These are phyloP conservation scores for Tolypocladium capitatum DNA, from an alignment of 2,329 filamentous ascomycete genomes.

Conservation along the genomic window DNA sequence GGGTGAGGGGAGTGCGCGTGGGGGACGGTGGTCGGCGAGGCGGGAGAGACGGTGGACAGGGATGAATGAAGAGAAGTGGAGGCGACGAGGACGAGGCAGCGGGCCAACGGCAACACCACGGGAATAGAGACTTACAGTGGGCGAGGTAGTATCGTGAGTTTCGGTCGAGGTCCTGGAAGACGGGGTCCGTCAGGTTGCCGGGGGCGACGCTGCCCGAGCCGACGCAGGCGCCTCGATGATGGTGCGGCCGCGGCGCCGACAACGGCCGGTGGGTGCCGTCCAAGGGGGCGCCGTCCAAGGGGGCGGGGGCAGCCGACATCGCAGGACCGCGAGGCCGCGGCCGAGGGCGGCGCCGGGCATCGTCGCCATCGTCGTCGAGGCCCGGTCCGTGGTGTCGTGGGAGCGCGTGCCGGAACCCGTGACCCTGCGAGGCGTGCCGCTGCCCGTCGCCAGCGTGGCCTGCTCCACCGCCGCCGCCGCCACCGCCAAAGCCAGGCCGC, in stretches of 20 bases:
- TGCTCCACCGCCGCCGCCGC: neutral
- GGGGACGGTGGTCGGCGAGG: constrained; percentile 1
- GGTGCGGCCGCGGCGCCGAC: neutral
- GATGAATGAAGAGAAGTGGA: neutral
- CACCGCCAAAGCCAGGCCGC: neutral
- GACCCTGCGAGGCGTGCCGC: neutral
- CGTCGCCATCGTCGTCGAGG: neutral
- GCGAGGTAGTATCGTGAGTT: constrained; percentile 33
- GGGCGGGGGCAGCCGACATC: neutral
- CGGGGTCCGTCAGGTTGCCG: constrained; percentile 35
- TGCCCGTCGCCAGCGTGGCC: neutral
- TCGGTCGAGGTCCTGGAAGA: constrained; percentile 38
- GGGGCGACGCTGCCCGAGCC: constrained; percentile 1
- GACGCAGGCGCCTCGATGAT: neutral
- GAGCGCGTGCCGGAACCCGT: neutral
- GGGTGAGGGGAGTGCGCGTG: neutral
- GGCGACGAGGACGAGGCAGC: neutral
- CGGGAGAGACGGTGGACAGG: neutral
- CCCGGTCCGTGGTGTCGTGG: neutral
- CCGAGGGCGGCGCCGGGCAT: neutral
- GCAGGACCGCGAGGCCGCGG: neutral
- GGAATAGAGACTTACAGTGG: constrained; percentile 28
- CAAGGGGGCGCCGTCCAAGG: neutral
- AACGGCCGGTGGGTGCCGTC: neutral
- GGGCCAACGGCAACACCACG: constrained; percentile 1